Evolutionary conservation across 2,329 filamentous ascomycete species (phyloP).

Genomic region (Phialocephala subalpina): DNA sequence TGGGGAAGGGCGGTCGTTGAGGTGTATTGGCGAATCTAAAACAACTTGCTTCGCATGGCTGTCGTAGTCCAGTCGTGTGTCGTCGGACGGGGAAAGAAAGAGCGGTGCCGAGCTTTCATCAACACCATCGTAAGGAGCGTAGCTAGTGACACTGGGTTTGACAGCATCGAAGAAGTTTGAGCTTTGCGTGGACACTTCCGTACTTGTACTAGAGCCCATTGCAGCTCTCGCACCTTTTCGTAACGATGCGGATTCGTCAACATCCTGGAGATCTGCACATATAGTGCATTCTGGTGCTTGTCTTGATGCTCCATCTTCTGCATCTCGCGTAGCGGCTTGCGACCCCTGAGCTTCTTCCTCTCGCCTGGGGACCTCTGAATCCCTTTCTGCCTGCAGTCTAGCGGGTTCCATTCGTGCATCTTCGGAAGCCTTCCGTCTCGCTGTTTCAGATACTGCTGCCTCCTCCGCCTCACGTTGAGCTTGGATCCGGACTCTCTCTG

Average conservation of each 20-base stretch:
- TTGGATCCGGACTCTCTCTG: neutral
- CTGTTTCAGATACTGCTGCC: constrained; percentile 9
- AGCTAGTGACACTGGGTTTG: constrained; percentile 7
- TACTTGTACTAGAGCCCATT: constrained; percentile 4
- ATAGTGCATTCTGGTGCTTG: neutral
- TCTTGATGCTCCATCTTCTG: neutral
- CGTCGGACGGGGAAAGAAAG: neutral
- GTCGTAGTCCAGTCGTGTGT: neutral
- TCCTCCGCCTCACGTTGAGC: constrained; percentile 4
- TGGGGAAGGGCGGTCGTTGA: neutral
- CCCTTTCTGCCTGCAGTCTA: constrained; percentile 2
- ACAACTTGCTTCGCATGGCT: neutral
- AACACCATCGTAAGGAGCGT: constrained; percentile 24
- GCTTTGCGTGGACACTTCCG: neutral
- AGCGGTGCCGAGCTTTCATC: neutral
- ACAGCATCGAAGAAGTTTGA: constrained; percentile 2
- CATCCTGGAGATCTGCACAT: neutral
- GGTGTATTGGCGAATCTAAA: constrained; percentile 7
- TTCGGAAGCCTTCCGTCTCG: constrained; percentile 10
- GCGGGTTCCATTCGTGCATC: neutral
- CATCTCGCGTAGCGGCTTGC: neutral
- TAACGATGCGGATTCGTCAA: neutral
- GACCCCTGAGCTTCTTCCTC: neutral
- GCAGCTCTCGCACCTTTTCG: neutral
- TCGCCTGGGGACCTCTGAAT: neutral